Evolutionary conservation across 345 rosid genomes (phyloP), one percentile per base, ranked within the genome.

Genomic region (Populus alba): DNA sequence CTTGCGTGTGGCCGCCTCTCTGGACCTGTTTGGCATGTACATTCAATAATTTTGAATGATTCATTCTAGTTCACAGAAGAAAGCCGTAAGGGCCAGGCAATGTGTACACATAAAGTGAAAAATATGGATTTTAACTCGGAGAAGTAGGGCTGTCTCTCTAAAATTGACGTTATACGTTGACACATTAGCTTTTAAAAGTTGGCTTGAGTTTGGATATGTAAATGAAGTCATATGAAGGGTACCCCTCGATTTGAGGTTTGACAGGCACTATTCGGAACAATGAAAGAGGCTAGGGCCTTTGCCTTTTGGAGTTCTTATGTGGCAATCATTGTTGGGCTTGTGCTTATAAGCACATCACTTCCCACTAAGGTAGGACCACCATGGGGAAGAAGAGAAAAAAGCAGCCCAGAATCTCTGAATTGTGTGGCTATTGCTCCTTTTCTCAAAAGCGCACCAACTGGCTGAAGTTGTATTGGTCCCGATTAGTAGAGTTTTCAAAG

Each of bases 381-480:
- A 11, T 23, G 29, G 29, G 25, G 63, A 1, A 22, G 29, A 0
- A 10, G 63, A 59, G 63, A n/a, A 3, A 18, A 35, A 70, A n/a
- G 68, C 8, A 67, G 78, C 15, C 75, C 47, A 45, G 33, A 66
- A 7, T 11, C 18, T 17, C 23, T 16, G 4, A 53, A 27, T 55
- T 76, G 39, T 73, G 25, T 53, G 73, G 70, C 65, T 66, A n/a
- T 25, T 4, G 11, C 11, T 23, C 20, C 72, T 27, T 78, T 66
- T 33, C 51, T 23, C 12, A 37, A 75, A 73, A 73, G 68, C 39
- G 29, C 67, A 65, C 33, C 27, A 66, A 23, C 27, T 20, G 1
- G 66, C 12, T 1, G 5, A 6, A 25, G 70, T 59, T 37, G 77
- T 69, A 76, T 79, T 65, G 81, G 81, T 77, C 83, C 45, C 35